A percentile compares a stretch with the other conserved stretches of the same genome.
Conservation (phyloP, 2,329 filamentous ascomycete species). For the Myriosclerotinia curreyana region DNA sequence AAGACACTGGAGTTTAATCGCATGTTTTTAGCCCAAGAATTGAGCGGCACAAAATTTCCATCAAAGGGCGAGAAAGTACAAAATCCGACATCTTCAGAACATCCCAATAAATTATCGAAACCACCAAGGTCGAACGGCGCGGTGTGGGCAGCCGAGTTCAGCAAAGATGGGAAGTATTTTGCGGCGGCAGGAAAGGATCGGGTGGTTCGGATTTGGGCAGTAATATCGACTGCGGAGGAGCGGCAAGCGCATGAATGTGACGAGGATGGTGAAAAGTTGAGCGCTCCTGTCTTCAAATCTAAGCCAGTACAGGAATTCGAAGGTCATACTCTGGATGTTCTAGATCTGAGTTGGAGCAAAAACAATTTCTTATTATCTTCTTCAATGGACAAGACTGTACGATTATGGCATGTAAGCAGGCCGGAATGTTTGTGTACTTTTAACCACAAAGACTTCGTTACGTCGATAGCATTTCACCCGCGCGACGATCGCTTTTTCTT, state of each 20-base stretch:
- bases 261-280: conserved; percentile 66
- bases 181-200: conserved; percentile 90
- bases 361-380: conserved; percentile 96
- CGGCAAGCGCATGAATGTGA: conserved; percentile 70
- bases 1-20: conserved; percentile 78
- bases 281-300: conserved; percentile 83
- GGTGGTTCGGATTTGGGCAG: conserved; percentile 82
- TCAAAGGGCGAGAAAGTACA: conserved; percentile 37
- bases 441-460: conserved; percentile 92
- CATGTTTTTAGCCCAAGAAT: conserved; percentile 87
- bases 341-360: conserved; percentile 97
- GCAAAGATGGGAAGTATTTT: conserved; percentile 83
- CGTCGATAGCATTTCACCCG: conserved; percentile 91
- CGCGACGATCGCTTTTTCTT: conserved; percentile 95
- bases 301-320: conserved; percentile 76
- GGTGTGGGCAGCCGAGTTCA: conserved; percentile 91
- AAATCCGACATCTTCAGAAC: conserved; percentile 30
- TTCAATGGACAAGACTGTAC: conserved; percentile 96
- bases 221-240: conserved; percentile 79
- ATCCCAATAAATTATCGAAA: conserved; percentile 32
- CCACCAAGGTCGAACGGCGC: conserved; percentile 51
- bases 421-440: conserved; percentile 88
- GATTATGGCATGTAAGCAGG: conserved; percentile 86
- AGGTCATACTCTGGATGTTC: conserved; percentile 79
- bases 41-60: conserved; percentile 57